A percentile compares a stretch with the other conserved stretches of the same genome.
Conservation (phyloP, 2,329 filamentous ascomycete species). For the Cyphellophora attinorum region DNA sequence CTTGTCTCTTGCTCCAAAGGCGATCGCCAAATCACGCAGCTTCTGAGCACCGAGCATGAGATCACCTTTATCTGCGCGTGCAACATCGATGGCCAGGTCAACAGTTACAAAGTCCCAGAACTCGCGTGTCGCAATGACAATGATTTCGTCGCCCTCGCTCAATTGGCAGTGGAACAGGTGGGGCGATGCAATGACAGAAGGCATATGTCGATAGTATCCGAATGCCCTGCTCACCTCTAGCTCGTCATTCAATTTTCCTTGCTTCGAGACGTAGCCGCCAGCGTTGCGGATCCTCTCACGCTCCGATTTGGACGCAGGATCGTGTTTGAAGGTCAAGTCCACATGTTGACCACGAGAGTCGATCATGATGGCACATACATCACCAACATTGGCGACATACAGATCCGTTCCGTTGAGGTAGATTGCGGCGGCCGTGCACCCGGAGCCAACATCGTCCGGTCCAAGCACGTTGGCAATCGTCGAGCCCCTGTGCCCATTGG, state of each 20-base stretch:
- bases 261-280: constrained; percentile 89
- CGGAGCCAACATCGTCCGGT: constrained; percentile 81
- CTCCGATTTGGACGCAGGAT: constrained; percentile 78
- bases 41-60: constrained; percentile 94
- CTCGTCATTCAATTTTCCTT: constrained; percentile 84
- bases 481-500: constrained; percentile 58
- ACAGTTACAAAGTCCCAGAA: constrained; percentile 92
- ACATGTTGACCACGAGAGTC: constrained; percentile 76
- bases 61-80: constrained; percentile 74
- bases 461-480: constrained; percentile 66
- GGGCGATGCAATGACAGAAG: constrained; percentile 83
- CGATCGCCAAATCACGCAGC: constrained; percentile 86
- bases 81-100: constrained; percentile 84
- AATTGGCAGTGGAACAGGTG: constrained; percentile 70
- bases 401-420: constrained; percentile 86
- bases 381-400: constrained; percentile 89
- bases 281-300: constrained; percentile 85
- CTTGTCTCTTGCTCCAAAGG: constrained; percentile 86
- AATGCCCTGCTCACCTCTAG: constrained; percentile 91
- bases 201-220: constrained; percentile 87
- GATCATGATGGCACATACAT: constrained; percentile 91
- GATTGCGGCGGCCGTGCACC: constrained; percentile 82
- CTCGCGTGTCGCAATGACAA: constrained; percentile 81
- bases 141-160: constrained; percentile 83
- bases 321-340: constrained; percentile 82